Conservation (phyloP, 768 basidiomycete species). For the Boletellus sp. region DNA sequence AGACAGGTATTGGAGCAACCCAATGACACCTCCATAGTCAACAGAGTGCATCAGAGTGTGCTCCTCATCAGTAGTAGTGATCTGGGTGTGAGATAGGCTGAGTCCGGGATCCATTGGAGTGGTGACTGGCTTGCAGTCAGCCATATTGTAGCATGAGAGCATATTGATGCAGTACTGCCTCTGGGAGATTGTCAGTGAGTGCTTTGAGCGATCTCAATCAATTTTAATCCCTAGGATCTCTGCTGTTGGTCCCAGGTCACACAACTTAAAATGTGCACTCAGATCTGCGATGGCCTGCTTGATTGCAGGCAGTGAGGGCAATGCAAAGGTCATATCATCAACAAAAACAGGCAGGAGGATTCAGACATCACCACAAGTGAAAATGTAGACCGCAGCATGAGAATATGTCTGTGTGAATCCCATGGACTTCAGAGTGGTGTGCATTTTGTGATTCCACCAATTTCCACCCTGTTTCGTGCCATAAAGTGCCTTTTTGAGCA, state of each 20-base stretch:
- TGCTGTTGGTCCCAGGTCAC: not conserved
- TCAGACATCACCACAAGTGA: too few relatives aligned
- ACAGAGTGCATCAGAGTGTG: not conserved
- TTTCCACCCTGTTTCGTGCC: not conserved
- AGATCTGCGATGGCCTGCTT: not conserved
- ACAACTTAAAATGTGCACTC: not conserved
- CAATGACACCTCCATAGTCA: not conserved
- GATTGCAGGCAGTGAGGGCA: too few relatives aligned
- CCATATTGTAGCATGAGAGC: too few relatives aligned
- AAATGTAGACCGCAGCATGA: too few relatives aligned
- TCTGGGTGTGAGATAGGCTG: too few relatives aligned
- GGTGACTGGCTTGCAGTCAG: too few relatives aligned
- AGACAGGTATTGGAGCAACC: not conserved
- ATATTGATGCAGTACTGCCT: slow-evolving; percentile 11
- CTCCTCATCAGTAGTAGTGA: too few relatives aligned
- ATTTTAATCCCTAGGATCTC: slow-evolving; percentile 25
- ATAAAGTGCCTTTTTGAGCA: slow-evolving; percentile 12
- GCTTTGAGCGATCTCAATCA: slow-evolving; percentile 2
- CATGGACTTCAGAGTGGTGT: too few relatives aligned
- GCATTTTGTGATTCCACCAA: not conserved
- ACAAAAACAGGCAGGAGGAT: too few relatives aligned
- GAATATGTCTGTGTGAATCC: too few relatives aligned
- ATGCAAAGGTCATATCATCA: too few relatives aligned
- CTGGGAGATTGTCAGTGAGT: slow-evolving; percentile 16
- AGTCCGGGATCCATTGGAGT: too few relatives aligned